Evolutionary conservation across 2,329 filamentous ascomycete species (phyloP).

Genomic region (Trichoderma aggressivum): DNA sequence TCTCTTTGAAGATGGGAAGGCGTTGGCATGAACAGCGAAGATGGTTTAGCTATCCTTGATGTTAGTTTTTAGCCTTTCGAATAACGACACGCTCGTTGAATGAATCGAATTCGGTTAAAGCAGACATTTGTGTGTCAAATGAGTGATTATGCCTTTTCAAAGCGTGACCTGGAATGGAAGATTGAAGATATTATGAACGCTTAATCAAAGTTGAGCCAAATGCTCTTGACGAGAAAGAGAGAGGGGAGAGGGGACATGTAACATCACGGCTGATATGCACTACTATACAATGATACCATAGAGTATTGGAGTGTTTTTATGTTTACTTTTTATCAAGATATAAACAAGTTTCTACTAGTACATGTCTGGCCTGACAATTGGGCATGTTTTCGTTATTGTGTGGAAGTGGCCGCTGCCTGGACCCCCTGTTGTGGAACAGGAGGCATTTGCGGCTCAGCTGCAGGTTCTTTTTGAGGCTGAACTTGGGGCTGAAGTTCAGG

Average conservation of each 20-base stretch:
- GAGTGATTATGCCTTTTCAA: not conserved
- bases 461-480: not conserved
- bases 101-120: not conserved
- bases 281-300: not conserved
- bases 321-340: not conserved
- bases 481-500: not conserved
- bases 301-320: not conserved
- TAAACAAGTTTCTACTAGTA: not conserved
- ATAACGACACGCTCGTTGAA: not conserved
- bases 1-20: not conserved
- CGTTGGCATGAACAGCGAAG: not conserved
- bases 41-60: not conserved
- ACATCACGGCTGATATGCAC: not conserved
- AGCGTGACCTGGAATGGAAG: not conserved
- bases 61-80: not conserved
- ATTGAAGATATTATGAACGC: not conserved
- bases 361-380: not conserved
- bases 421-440: not conserved
- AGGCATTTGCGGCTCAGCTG: not conserved
- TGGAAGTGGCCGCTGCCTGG: not conserved
- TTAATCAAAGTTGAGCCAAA: not conserved
- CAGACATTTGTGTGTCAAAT: not conserved
- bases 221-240: not conserved
- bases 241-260: too few species aligned
- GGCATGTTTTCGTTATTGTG: not conserved